Evolutionary conservation across 768 basidiomycete species (phyloP), one percentile per base, ranked within the genome.

Genomic region (Nidula microcarpa): DNA sequence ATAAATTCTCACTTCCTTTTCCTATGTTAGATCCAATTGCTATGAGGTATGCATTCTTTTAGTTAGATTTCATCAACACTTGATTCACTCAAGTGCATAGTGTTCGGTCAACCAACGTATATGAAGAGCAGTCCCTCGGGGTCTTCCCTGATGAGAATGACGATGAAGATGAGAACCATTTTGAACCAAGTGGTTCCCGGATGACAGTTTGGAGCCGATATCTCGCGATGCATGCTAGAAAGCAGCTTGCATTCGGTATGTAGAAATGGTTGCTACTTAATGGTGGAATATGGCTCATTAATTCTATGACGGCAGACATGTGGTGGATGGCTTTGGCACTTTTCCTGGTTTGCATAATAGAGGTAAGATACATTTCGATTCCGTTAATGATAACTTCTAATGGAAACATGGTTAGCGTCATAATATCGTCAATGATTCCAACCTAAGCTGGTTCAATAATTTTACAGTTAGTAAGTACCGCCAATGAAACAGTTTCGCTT

Each of bases 251-350:
- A 2, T 98, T 97, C 57, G 93, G 91, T 90, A 57, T 52, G 79
- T 62, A 30, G 23, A 30, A 30, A 30, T 30, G 23, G 23, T 30
- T 30, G 23, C 10, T 49, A 23, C 46, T 30, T 49, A 33, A 49
- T 49, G 50, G n/a, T 6, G 17, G 10, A 2, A 14, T 50, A n/a
- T 34, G 33, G 33, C 6, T 34, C 11, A 49, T 47, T 13, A 7
- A 53, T 54, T 41, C 47, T 13, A n/a, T 53, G 6, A 57, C 23
- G 10, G 10, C 32, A 94, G 95, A 97, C 68, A 93, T 98, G 82
- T 97, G 95, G 96, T 97, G 94, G 94, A 68, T 98, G 17, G 89
- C 75, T 0, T 67, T 92, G 10, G 93, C 91, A 0, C 68, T 98
- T 10, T 94, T 94, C 70, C 68, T 97, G 1, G 76, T 98, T 39